These are phyloP conservation scores for Colletotrichum magnum DNA, from an alignment of 2,329 filamentous ascomycete genomes.

Conservation along the genomic window DNA sequence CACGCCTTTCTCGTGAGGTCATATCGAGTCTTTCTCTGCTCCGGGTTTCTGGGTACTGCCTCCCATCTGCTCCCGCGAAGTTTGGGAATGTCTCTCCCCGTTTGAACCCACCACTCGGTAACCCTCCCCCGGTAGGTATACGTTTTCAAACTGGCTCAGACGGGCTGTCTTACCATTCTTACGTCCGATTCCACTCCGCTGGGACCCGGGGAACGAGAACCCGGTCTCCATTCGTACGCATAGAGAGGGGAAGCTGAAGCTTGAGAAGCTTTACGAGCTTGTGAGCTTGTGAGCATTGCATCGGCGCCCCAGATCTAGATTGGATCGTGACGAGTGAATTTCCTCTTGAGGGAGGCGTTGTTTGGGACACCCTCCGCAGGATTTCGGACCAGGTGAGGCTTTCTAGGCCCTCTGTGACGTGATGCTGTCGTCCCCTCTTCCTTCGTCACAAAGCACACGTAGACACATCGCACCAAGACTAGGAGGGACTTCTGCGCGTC, in stretches of 20 bases:
- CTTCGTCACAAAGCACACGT: too few species aligned
- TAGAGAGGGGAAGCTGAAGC: not conserved
- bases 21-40: not conserved
- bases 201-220: constrained; percentile 8
- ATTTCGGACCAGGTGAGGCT: not conserved
- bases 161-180: constrained; percentile 16
- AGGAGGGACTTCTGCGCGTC: not conserved
- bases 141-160: constrained; percentile 16
- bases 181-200: constrained; percentile 19
- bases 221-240: too few species aligned
- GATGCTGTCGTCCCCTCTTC: not conserved
- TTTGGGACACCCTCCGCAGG: too few species aligned
- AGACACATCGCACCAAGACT: not conserved
- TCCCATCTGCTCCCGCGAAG: not conserved
- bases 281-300: not conserved
- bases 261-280: too few species aligned
- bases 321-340: not conserved
- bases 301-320: not conserved
- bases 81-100: constrained; percentile 19
- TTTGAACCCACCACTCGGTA: constrained; percentile 24
- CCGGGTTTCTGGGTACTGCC: constrained; percentile 11
- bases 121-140: not conserved
- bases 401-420: not conserved
- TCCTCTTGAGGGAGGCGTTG: not conserved
- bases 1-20: not conserved